Base-by-base conservation (phyloP, 129 eudicot species). In the Lonicera japonica region DNA sequence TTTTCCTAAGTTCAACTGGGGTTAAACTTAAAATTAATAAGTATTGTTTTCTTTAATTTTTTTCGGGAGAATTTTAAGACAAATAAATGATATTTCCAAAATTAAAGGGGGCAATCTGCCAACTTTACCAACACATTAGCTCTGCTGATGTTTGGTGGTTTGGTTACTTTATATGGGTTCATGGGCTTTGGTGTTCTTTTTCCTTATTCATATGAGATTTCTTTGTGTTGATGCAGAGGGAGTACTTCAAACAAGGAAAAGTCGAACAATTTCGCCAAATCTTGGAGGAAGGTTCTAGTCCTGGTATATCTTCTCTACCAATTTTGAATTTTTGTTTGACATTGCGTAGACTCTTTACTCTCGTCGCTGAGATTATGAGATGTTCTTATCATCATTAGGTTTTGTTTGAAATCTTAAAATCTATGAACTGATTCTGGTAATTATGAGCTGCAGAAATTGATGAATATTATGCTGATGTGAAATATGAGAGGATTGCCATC, bases 191-290 rank as follows among this genome's bases (percentile, higher is more conserved):
- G 5, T 8, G 50, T 43, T 29, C 36, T 29, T 2, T 29, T 29
- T 6, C 36, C 36, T 29, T 29, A n/a, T 14, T 50, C 15, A 50
- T 50, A 14, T 50, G 55, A 43, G 8, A 55, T 55, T 70, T 29
- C 38, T 61, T 29, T 0, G 13, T 25, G 21, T 71, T 41, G 76
- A 45, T 74, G 80, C 77, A 94, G 99, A 88, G 99, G 79, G 99
- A 94, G 76, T 94, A 94, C 76, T 94, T 94, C 66, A 94, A 94
- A 77, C 99, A 86, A 79, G 99, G 96, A 21, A 94, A 94, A 62
- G 68, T 79, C 43, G 94, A 83, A 48, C 96, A 94, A 52, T 94
- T 88, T 69, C 88, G 86, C 68, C 99, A 94, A 69, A 94, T 94
- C 70, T 71, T 94, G 45, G 96, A 88, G 66, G 99, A 94, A 81